Conservation (phyloP, 192 early-diverging fungal species). For the Umbelopsis sp. region DNA sequence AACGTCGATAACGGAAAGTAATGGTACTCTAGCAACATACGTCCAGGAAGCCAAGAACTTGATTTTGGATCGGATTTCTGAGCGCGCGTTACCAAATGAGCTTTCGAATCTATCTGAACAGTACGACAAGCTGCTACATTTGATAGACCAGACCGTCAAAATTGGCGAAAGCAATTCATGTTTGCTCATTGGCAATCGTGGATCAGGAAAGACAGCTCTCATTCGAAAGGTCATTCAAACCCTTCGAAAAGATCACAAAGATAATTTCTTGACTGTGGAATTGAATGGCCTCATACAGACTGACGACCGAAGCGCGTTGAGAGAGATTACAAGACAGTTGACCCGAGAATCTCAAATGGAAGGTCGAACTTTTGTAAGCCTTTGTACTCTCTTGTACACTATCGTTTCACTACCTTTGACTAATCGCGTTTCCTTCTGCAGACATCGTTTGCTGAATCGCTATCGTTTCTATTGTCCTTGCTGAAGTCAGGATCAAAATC, state of each 20-base stretch:
- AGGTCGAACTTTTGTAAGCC: conserved; percentile 26
- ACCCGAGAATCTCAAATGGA: conserved; percentile 55
- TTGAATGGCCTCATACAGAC: conserved; percentile 83
- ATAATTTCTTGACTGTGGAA: conserved; percentile 64
- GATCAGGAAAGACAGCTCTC: conserved; percentile 73
- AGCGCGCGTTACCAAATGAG: conserved; percentile 36
- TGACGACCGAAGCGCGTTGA: conserved; percentile 76
- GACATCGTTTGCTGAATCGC: conserved; percentile 72
- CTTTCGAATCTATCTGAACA: conserved; percentile 50
- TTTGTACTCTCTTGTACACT: conserved; percentile 19
- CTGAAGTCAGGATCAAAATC: conserved; percentile 57
- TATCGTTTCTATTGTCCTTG: conserved; percentile 63
- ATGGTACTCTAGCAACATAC: background rate
- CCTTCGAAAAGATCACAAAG: conserved; percentile 18
- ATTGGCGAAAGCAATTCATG: conserved; percentile 86
- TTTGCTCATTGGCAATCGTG: conserved; percentile 79
- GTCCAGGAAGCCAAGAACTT: background rate
- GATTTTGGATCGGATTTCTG: conserved; percentile 18
- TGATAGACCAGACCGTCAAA: conserved; percentile 62
- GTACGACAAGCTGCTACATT: conserved; percentile 52
- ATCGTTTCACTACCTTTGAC: background rate
- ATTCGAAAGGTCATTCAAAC: conserved; percentile 23
- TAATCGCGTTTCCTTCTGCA: conserved; percentile 13
- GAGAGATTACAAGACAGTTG: conserved; percentile 79
- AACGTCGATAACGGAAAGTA: too few relatives aligned